Base-by-base conservation (phyloP, 1,139 yeast genomes). In the Scheffersomyces titani region DNA sequence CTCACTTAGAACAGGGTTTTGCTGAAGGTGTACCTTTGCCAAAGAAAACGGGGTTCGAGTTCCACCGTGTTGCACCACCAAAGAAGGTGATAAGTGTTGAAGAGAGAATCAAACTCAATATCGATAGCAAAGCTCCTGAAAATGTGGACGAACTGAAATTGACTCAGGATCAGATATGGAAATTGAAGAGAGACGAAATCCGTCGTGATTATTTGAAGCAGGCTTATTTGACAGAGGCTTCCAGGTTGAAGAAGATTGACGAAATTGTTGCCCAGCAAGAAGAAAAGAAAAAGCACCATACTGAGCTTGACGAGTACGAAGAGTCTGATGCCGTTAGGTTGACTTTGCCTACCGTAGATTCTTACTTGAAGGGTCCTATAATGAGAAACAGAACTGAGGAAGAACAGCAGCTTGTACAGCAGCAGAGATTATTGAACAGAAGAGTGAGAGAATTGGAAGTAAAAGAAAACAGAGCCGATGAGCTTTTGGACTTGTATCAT, bases 301-400 rank as follows among this genome's bases (percentile, higher is more conserved):
- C 65, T 44, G 60, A 64, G 49, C 58, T 61, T 19, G 73, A 72
- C 18, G 63, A 65, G 22, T 70, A 78, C 55, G 65, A 60, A 54
- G 61, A 63, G 56, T 52, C 70, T 49, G 63, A 62, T 55, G 87
- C 92, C 20, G 81, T 87, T 51, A 75, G 76, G 64, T 81, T 89
- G 65, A 90, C 97, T 1, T 79, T 91, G 54, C 97, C 97, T 51
- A 90, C 97, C 2, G 79, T 92, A 61, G 93, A 89, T 65, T 80
- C 84, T 49, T 80, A 88, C 62, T 76, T 89, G 61, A 70, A 83
- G 47, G 90, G 90, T 3, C 90, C 93, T 19, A 75, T 92, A 59
- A 84, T 92, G 78, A 82, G 89, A 68, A 83, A 76, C 54, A 82
- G 97, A 71, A 88, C 96, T 0, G 78, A 76, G 45, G 92, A 86